These are phyloP conservation scores for Neocatenulostroma microsporum DNA, from an alignment of 2,329 filamentous ascomycete genomes.

Conservation along the genomic window DNA sequence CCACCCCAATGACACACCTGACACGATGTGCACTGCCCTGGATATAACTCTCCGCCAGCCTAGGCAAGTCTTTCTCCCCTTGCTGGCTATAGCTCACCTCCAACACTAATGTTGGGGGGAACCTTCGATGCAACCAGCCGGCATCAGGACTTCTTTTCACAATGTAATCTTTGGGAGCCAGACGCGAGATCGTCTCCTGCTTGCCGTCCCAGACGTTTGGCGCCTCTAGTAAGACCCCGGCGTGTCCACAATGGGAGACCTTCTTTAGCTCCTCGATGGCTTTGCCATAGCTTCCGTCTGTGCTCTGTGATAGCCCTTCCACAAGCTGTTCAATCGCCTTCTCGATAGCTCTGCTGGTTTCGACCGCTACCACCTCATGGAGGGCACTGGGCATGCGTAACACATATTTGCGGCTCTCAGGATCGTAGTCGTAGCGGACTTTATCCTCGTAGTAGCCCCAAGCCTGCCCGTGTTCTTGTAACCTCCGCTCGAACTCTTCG, in stretches of 20 bases:
- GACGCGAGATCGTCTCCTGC: constrained; percentile 5
- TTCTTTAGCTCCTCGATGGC: constrained; percentile 2
- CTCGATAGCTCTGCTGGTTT: constrained; percentile 5
- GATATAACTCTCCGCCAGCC: constrained; percentile 29
- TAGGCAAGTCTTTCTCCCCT: constrained; percentile 19
- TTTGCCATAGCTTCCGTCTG: constrained; percentile 1
- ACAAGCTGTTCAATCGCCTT: constrained; percentile 2
- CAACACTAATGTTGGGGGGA: constrained; percentile 16
- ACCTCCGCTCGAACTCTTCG: constrained; percentile 4
- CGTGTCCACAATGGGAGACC: constrained; percentile 9
- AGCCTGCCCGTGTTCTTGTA: constrained; percentile 1
- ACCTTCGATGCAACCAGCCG: constrained; percentile 4
- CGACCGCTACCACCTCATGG: constrained; percentile 11
- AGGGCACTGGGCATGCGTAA: constrained; percentile 14
- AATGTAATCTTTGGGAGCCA: neutral
- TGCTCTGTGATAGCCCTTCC: neutral
- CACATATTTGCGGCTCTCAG: constrained; percentile 1
- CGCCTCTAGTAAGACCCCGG: constrained; percentile 6
- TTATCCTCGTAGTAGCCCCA: constrained; percentile 7
- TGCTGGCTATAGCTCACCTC: constrained; percentile 30
- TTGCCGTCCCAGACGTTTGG: constrained; percentile 9
- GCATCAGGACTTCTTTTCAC: constrained; percentile 9
- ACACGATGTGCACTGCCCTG: constrained; percentile 23
- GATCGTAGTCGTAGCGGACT: constrained; percentile 13
- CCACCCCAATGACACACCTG: constrained; percentile 27